These are phyloP conservation scores for Alloteropsis angusta DNA, from an alignment of 202 grass and related monocot species.

Conservation along the genomic window DNA sequence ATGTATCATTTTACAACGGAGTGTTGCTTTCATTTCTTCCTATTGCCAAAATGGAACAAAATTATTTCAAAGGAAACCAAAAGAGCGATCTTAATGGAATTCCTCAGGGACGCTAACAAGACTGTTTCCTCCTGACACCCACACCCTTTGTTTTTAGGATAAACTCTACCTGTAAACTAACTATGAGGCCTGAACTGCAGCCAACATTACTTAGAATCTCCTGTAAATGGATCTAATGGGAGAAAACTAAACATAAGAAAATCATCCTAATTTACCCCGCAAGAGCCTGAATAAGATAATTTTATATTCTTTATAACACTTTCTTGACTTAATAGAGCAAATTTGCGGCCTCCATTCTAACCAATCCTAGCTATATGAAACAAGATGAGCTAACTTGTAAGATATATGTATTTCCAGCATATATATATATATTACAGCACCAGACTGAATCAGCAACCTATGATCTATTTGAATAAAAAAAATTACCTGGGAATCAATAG, in stretches of 20 bases:
- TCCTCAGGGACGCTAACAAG: not conserved
- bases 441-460: not conserved
- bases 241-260: not conserved
- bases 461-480: not conserved
- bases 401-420: not conserved
- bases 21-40: not conserved
- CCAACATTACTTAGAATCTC: not conserved
- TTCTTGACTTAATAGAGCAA: not conserved
- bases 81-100: not conserved
- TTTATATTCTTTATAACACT: not conserved
- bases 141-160: not conserved
- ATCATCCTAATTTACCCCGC: not conserved
- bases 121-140: not conserved
- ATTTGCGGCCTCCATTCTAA: not conserved
- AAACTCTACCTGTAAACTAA: not conserved
- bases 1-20: not conserved
- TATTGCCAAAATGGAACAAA: not conserved
- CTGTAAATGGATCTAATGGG: not conserved
- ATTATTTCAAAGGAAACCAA: not conserved
- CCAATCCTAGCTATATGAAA: not conserved
- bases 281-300: not conserved
- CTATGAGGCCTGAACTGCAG: not conserved
- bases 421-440: constrained; percentile 2
- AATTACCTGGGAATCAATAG: constrained; percentile 96
- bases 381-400: not conserved